A percentile compares a stretch with the other conserved stretches of the same genome.
These are phyloP conservation scores for Pythium pyrilobum DNA, from an alignment of 352 stramenopile genomes.

Conservation along the genomic window DNA sequence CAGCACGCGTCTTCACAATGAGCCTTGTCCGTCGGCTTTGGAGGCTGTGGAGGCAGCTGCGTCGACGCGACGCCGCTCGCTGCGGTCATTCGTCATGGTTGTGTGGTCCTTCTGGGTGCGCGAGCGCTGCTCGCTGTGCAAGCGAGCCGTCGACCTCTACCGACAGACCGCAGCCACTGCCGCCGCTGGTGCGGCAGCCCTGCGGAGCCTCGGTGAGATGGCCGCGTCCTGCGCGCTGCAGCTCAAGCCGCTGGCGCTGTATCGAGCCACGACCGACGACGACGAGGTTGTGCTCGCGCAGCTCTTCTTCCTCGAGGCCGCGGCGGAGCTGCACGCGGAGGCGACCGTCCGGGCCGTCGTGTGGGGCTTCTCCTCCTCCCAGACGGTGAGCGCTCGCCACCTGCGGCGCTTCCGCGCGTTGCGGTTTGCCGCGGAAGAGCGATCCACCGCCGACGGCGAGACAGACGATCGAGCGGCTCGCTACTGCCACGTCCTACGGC, in stretches of 20 bases:
- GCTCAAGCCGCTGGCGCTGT: constrained; percentile 22
- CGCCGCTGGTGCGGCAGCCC: not conserved
- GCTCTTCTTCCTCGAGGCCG: constrained; percentile 32
- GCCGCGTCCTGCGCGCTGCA: constrained; percentile 40
- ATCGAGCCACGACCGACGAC: constrained; percentile 17
- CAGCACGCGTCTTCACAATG: too few relatives aligned
- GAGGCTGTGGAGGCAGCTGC: not conserved
- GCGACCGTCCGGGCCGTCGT: not conserved
- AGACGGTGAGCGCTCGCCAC: constrained; percentile 5
- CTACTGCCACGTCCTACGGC: not conserved
- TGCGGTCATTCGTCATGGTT: constrained; percentile 26
- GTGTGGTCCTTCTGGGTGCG: constrained; percentile 38
- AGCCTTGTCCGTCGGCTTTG: too few relatives aligned
- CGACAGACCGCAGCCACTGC: not conserved
- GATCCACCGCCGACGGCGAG: not conserved
- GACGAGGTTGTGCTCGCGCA: constrained; percentile 24
- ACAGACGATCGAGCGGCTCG: not conserved
- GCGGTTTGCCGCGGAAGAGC: not conserved
- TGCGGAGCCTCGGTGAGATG: not conserved
- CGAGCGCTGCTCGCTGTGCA: constrained; percentile 29
- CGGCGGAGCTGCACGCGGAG: not conserved
- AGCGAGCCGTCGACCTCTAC: not conserved
- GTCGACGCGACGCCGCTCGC: constrained; percentile 11
- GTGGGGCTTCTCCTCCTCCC: constrained; percentile 9
- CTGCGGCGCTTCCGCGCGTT: constrained; percentile 1